Evolutionary conservation across 177 flowering plant species (phyloP).

Genomic region (Tripterygium wilfordii): DNA sequence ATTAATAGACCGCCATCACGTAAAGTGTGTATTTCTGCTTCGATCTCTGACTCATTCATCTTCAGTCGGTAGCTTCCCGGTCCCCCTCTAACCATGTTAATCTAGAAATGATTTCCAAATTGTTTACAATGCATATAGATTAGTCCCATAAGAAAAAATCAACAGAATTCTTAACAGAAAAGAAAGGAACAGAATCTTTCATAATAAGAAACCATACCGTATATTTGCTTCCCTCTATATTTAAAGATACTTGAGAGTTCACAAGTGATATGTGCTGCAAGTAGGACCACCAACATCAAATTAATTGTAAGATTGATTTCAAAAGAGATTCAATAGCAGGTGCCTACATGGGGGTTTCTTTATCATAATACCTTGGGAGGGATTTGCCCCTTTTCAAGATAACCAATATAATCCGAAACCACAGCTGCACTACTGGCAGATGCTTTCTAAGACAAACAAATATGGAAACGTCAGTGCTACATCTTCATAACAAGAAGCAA

Average conservation of each 20-base stretch:
- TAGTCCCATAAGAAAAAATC: constrained; percentile 3
- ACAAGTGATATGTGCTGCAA: constrained; percentile 97
- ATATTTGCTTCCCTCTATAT: constrained; percentile 98
- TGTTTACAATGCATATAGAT: not conserved
- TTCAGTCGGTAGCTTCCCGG: constrained; percentile 84
- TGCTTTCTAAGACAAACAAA: constrained; percentile 67
- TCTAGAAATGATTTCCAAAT: constrained; percentile 28
- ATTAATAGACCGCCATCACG: constrained; percentile 98
- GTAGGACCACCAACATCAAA: not conserved
- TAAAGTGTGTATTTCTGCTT: constrained; percentile 94
- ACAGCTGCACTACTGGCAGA: constrained; percentile 89
- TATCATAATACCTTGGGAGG: constrained; percentile 83
- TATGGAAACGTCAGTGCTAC: constrained; percentile 5
- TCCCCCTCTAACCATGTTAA: constrained; percentile 91
- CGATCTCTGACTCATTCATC: constrained; percentile 87
- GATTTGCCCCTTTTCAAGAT: constrained; percentile 99
- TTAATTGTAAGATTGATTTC: too few relatives aligned
- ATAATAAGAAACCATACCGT: constrained; percentile 51
- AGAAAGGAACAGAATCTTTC: not conserved
- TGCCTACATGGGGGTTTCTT: not conserved
- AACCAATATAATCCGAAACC: constrained; percentile 97
- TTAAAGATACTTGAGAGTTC: constrained; percentile 82
- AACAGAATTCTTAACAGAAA: not conserved
- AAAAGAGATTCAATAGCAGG: not conserved
- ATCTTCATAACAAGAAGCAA: not conserved